These are phyloP conservation scores for Citrullus amarus DNA, from an alignment of 306 rosid genomes.

Conservation along the genomic window DNA sequence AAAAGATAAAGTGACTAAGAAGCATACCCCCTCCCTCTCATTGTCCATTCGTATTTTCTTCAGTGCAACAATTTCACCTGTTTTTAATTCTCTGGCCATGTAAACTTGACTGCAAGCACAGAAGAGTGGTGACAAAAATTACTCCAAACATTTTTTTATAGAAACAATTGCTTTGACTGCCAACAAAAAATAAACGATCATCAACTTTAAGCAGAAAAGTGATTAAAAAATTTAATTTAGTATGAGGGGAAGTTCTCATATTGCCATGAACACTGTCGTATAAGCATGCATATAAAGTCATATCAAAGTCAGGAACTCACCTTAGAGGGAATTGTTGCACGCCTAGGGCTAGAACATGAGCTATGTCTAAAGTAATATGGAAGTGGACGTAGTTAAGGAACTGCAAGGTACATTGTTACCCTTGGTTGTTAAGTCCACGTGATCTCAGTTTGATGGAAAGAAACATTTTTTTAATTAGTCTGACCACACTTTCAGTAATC, in stretches of 20 bases:
- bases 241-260: not conserved
- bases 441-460: not conserved
- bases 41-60: slow-evolving; percentile 50
- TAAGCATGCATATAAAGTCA: not conserved
- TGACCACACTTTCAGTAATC: not conserved
- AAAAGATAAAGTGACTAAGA: not conserved
- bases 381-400: not conserved
- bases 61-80: slow-evolving; percentile 42
- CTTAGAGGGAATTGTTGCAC: not conserved
- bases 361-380: not conserved
- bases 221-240: not conserved
- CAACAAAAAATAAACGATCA: not conserved
- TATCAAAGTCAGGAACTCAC: not conserved
- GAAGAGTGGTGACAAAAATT: not conserved
- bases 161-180: not conserved
- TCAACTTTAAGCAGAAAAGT: not conserved
- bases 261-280: not conserved
- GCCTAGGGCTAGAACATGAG: not conserved
- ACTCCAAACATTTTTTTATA: not conserved
- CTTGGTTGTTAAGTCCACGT: not conserved
- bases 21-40: slow-evolving; percentile 40
- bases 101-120: slow-evolving; percentile 37
- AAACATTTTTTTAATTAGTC: not conserved
- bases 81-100: slow-evolving; percentile 39
- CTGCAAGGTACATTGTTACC: not conserved